Evolutionary conservation across 129 eudicot species (phyloP).

Genomic region (Glebionis coronaria): DNA sequence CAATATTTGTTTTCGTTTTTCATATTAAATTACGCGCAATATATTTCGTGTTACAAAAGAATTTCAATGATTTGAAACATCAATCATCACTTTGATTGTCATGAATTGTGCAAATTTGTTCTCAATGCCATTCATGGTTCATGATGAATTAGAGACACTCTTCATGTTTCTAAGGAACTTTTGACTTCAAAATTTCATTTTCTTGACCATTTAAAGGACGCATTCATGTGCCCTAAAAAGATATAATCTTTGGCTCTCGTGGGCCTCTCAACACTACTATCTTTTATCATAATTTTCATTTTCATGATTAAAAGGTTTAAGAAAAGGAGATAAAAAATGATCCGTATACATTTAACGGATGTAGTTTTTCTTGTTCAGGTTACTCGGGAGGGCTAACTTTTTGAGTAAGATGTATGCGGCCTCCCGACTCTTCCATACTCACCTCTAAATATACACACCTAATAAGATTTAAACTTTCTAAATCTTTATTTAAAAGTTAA

Average conservation of each 20-base stretch:
- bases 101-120: constrained; percentile 1
- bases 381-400: too few species aligned
- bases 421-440: too few species aligned
- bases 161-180: constrained; percentile 41
- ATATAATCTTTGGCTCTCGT: constrained; percentile 41
- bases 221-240: constrained; percentile 44
- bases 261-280: constrained; percentile 25
- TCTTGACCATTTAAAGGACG: constrained; percentile 24
- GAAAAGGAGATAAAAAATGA: too few species aligned
- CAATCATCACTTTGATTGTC: constrained; percentile 15
- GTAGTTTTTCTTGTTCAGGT: too few species aligned
- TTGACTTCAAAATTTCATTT: constrained; percentile 33
- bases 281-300: constrained; percentile 13
- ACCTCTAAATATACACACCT: too few species aligned
- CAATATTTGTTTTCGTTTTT: too few species aligned
- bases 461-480: too few species aligned
- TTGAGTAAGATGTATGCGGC: too few species aligned
- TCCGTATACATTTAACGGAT: too few species aligned
- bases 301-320: constrained; percentile 18
- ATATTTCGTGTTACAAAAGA: background rate
- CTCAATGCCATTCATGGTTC: constrained; percentile 29
- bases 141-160: constrained; percentile 29
- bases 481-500: too few species aligned
- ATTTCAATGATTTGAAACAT: background rate
- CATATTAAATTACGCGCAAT: too few species aligned